Evolutionary conservation across 768 basidiomycete species (phyloP), one percentile per base, ranked within the genome.

Genomic region (Mycena chlorophos): DNA sequence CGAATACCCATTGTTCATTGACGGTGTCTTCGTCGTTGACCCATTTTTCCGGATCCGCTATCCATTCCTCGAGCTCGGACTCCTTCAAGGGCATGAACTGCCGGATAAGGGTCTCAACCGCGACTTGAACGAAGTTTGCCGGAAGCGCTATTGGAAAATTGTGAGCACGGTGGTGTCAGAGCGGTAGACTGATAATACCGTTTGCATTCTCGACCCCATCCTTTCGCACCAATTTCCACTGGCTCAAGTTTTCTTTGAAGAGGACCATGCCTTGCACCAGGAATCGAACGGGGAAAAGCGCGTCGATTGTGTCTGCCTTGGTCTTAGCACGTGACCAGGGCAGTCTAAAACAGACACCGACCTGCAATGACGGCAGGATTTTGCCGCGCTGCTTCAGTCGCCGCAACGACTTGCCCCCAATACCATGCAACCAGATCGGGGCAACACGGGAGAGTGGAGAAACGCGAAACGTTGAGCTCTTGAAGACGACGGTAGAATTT

Each of bases 41-140:
- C 92, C 94, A 99, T 63, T 95, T 91, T 74, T 99, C 96, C 0
- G 95, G 94, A 67, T 95, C 92, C 16, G 80, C 78, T 72, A 87
- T 78, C 91, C 95, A 94, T 4, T 79, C 80, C 60, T 92, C 84
- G 10, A 98, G 78, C 69, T 98, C 96, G 1, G 79, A 73, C 4
- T 88, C 79, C 51, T 88, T 88, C 42, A 99, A 75, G 13, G 91
- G 92, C 68, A 99, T 86, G 65, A 96, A 87, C 8, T 88, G 82
- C 22, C 86, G 87, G 20, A 99, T 81, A 8, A 99, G 80, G 5
- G 94, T 73, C 56, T 83, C 76, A 30, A 87, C 88, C 5, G 86
- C 88, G 54, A 83, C 82, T 63, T 87, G 81, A 2, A 94, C 86
- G 63, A 91, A 89, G 20, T 85, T 80, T 57, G 78, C 74, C 8